Evolutionary conservation across 495 filamentous ascomycete species (phyloP).

Genomic region (Neurospora sp.): DNA sequence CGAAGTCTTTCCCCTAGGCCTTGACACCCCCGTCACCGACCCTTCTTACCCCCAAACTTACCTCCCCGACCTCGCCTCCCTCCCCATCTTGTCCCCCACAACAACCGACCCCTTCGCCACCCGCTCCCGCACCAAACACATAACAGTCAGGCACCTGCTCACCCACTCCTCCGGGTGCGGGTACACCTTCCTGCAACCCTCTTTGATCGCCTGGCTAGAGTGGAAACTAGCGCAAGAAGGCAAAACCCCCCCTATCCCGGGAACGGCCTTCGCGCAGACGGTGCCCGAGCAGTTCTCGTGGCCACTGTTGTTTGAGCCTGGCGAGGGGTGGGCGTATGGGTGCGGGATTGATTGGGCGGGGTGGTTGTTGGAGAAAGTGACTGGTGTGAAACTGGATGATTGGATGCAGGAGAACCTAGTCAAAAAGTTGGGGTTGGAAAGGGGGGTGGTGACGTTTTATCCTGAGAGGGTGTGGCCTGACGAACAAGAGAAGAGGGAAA

Average conservation of each 20-base stretch:
- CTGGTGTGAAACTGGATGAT: slow-evolving; percentile 15
- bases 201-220: slow-evolving; percentile 10
- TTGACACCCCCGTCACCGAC: slow-evolving; percentile 26
- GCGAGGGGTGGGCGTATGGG: slow-evolving; percentile 29
- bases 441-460: slow-evolving; percentile 18
- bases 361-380: slow-evolving; percentile 17
- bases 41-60: neutral
- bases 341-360: slow-evolving; percentile 26
- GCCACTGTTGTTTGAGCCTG: slow-evolving; percentile 29
- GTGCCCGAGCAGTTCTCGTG: slow-evolving; percentile 18
- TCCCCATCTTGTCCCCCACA: slow-evolving; percentile 3
- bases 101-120: neutral
- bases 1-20: slow-evolving; percentile 1
- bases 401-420: slow-evolving; percentile 22
- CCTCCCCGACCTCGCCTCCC: slow-evolving; percentile 24
- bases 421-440: slow-evolving; percentile 6
- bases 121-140: slow-evolving; percentile 10
- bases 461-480: slow-evolving; percentile 6
- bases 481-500: neutral
- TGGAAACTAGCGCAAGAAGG: neutral
- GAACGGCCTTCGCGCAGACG: neutral
- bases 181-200: slow-evolving; percentile 20
- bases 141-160: slow-evolving; percentile 26
- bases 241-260: neutral
- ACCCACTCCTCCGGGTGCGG: slow-evolving; percentile 25